These are phyloP conservation scores for Coprinopsis sp. DNA, from an alignment of 768 basidiomycete genomes.

Conservation along the genomic window DNA sequence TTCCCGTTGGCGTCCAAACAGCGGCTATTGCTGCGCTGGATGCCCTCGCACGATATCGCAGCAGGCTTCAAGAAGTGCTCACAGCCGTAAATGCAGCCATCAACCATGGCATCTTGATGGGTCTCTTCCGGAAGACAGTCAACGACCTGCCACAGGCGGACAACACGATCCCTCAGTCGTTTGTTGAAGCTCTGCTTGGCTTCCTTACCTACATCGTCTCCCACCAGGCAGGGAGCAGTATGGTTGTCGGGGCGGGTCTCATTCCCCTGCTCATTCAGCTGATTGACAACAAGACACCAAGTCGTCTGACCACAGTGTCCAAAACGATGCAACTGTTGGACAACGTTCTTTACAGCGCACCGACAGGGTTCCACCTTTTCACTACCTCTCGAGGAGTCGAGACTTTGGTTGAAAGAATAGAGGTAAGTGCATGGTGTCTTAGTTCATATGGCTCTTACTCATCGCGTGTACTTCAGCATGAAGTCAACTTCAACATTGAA, in stretches of 20 bases:
- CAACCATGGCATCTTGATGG: slow-evolving; percentile 93
- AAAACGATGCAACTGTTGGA: slow-evolving; percentile 92
- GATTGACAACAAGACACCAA: slow-evolving; percentile 70
- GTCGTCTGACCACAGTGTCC: slow-evolving; percentile 70
- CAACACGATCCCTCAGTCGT: slow-evolving; percentile 64
- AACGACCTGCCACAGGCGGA: slow-evolving; percentile 63
- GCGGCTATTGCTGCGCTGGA: slow-evolving; percentile 89
- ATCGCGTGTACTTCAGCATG: slow-evolving; percentile 49
- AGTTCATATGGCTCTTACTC: slow-evolving; percentile 3
- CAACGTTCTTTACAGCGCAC: slow-evolving; percentile 85
- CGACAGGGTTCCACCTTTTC: slow-evolving; percentile 84
- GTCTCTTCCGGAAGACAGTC: slow-evolving; percentile 78
- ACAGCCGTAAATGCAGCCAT: slow-evolving; percentile 92
- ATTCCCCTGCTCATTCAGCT: slow-evolving; percentile 87
- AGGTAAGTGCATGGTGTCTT: slow-evolving; percentile 45
- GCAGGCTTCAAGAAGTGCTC: slow-evolving; percentile 80
- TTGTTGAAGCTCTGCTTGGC: slow-evolving; percentile 78
- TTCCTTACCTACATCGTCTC: slow-evolving; percentile 87
- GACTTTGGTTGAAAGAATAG: slow-evolving; percentile 79
- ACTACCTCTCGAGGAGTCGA: slow-evolving; percentile 81
- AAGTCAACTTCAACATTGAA: slow-evolving; percentile 61
- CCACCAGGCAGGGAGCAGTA: slow-evolving; percentile 80
- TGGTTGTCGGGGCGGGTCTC: slow-evolving; percentile 93
- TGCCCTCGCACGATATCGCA: slow-evolving; percentile 80
- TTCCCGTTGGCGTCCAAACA: slow-evolving; percentile 72